A percentile compares a stretch with the other conserved stretches of the same genome.
These are phyloP conservation scores for Aspergillus sp. DNA, from an alignment of 2,329 filamentous ascomycete genomes.

Conservation along the genomic window DNA sequence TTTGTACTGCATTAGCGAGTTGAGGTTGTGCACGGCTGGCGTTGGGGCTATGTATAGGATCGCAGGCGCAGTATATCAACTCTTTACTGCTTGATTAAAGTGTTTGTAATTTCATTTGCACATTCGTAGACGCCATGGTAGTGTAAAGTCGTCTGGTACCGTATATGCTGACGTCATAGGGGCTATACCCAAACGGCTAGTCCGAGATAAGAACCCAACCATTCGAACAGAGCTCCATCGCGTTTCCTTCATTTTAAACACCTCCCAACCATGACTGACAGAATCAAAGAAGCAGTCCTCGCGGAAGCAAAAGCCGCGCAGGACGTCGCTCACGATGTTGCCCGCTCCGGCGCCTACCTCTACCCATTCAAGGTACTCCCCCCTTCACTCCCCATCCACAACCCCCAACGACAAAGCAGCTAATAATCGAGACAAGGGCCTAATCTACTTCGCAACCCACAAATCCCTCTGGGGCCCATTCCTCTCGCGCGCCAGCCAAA, in stretches of 20 bases:
- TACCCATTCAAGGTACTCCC: conserved; percentile 70
- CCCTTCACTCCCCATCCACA: neutral
- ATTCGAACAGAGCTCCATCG: neutral
- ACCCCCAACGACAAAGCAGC: neutral
- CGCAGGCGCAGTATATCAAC: conserved; percentile 10
- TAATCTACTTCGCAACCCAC: conserved; percentile 59
- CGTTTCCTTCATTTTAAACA: neutral
- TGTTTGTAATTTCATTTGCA: no score
- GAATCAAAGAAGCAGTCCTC: conserved; percentile 56
- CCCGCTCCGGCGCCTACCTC: conserved; percentile 73
- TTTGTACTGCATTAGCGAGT: conserved; percentile 33
- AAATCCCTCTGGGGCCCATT: conserved; percentile 60
- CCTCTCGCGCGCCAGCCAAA: conserved; percentile 55
- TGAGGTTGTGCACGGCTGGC: conserved; percentile 20
- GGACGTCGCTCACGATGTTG: conserved; percentile 63
- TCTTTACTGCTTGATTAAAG: no score
- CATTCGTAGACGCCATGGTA: no score
- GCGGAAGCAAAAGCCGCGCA: conserved; percentile 71
- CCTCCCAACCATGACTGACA: conserved; percentile 41
- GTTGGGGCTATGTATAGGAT: conserved; percentile 22
- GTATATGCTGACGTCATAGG: neutral
- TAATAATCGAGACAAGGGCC: conserved; percentile 44
- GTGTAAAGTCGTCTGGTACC: no score
- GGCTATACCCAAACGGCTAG: neutral
- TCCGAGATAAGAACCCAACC: neutral